Evolutionary conservation across 345 rosid genomes (phyloP), one percentile per base, ranked within the genome.

Genomic region (Odontarrhena argentea): DNA sequence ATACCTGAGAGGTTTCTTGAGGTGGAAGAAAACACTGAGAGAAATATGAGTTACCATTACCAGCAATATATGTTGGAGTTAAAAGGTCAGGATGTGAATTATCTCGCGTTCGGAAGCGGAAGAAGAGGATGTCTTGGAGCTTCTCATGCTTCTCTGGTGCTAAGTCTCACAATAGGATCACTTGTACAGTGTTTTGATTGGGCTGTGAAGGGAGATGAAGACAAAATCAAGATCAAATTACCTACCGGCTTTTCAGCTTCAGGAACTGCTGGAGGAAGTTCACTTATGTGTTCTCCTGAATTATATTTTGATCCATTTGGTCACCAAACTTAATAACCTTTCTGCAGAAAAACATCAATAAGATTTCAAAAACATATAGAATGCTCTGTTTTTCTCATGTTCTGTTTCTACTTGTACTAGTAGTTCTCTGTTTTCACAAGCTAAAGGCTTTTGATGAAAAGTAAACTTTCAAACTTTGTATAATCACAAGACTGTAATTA

Each of bases 71-170:
- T 80, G 55, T 77, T 84, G 85, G 91, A 84, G 49, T 70, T 55
- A 32, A 83, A 84, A 57, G 89, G 87, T 14, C 89, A 82, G 12
- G 83, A 83, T 67, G 86, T 82, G 56, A 62, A 86, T 3, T 86
- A 70, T 44, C 79, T 86, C 34, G 84, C 86, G 2, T 84, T 82
- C 1, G 92, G 89, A 5, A 84, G 92, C 24, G 86, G 89, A 4
- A 72, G 86, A 32, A 60, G 86, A 68, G 86, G 85, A 4, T 87
- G 87, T 30, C 73, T 83, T 1, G 85, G 86, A 38, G 85, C 85
- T 7, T 73, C 84, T 7, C 79, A 83, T 0, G 89, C 89, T 8
- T 83, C 84, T 83, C 3, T 77, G 44, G 80, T 81, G 54, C 63
- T 83, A 71, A 74, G 74, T 63, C 62, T 70, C 11, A 65, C 78